phyloP scores from a whole-genome alignment of 495 filamentous ascomycete species.

The Annulohypoxylon bovei region DNA sequence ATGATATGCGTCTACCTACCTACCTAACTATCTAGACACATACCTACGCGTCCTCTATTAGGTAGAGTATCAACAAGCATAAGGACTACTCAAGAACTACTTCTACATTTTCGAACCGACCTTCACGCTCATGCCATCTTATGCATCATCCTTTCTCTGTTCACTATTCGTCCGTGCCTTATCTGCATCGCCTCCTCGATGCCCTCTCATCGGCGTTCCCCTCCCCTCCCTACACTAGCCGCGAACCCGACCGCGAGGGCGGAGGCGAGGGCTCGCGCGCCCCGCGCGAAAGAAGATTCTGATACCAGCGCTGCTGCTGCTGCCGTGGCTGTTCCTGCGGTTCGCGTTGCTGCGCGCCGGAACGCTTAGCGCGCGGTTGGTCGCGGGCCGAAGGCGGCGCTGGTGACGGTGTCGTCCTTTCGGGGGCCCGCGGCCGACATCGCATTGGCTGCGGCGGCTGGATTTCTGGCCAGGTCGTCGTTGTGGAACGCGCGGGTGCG shows the following conservation, averaged over 20 bases:
- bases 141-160: no score
- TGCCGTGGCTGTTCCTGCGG: not conserved
- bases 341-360: not conserved
- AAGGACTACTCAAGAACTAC: no score
- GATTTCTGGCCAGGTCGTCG: not conserved
- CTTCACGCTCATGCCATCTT: not conserved
- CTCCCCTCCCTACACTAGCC: not conserved
- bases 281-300: not conserved
- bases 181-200: not conserved
- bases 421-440: not conserved
- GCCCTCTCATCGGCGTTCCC: not conserved
- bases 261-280: not conserved
- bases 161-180: no score
- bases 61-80: no score
- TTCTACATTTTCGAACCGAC: not conserved
- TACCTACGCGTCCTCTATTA: no score
- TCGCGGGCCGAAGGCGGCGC: not conserved
- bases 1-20: not conserved
- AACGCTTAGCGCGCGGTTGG: not conserved
- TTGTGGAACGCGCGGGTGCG: not conserved
- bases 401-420: not conserved
- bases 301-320: not conserved
- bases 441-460: not conserved
- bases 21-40: not conserved
- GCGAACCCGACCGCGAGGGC: not conserved